Conservation (phyloP, 2,329 filamentous ascomycete species). For the Calonectria pseudoturangicola region DNA sequence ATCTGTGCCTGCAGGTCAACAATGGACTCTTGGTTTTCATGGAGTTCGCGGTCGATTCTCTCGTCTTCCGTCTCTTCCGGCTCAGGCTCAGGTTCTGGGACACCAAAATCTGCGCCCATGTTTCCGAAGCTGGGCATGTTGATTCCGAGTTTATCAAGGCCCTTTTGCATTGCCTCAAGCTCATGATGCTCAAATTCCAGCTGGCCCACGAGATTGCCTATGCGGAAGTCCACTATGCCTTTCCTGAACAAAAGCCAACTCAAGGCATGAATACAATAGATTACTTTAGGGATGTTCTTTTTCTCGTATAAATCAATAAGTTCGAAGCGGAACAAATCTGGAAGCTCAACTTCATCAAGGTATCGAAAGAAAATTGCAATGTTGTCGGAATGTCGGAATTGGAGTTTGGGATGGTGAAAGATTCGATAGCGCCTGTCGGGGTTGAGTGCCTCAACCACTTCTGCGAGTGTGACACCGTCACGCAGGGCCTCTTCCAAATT, state of each 20-base stretch:
- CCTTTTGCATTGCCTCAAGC: slow-evolving; percentile 96
- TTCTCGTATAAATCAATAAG: slow-evolving; percentile 99
- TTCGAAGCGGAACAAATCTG: slow-evolving; percentile 97
- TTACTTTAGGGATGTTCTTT: slow-evolving; percentile 99
- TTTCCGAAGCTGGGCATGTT: slow-evolving; percentile 99
- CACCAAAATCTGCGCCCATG: slow-evolving; percentile 96
- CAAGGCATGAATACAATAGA: slow-evolving; percentile 97
- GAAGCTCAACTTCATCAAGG: slow-evolving; percentile 91
- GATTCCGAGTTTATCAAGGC: slow-evolving; percentile 94
- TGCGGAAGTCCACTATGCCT: slow-evolving; percentile 95
- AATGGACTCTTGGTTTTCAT: slow-evolving; percentile 83
- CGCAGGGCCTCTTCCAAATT: slow-evolving; percentile 94
- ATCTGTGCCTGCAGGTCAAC: slow-evolving; percentile 91
- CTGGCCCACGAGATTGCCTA: slow-evolving; percentile 96
- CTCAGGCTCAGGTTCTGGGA: slow-evolving; percentile 82
- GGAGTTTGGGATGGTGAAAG: slow-evolving; percentile 88
- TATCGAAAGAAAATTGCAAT: slow-evolving; percentile 97
- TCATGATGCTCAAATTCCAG: slow-evolving; percentile 98
- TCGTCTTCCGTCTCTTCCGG: slow-evolving; percentile 94
- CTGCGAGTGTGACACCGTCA: slow-evolving; percentile 94
- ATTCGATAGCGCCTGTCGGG: slow-evolving; percentile 86
- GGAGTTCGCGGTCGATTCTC: slow-evolving; percentile 86
- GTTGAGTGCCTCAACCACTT: slow-evolving; percentile 92
- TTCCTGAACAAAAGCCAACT: slow-evolving; percentile 98
- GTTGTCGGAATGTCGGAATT: slow-evolving; percentile 98